Evolutionary conservation across 352 stramenopile species (phyloP).

Genomic region (Nothophytophthora sp.): DNA sequence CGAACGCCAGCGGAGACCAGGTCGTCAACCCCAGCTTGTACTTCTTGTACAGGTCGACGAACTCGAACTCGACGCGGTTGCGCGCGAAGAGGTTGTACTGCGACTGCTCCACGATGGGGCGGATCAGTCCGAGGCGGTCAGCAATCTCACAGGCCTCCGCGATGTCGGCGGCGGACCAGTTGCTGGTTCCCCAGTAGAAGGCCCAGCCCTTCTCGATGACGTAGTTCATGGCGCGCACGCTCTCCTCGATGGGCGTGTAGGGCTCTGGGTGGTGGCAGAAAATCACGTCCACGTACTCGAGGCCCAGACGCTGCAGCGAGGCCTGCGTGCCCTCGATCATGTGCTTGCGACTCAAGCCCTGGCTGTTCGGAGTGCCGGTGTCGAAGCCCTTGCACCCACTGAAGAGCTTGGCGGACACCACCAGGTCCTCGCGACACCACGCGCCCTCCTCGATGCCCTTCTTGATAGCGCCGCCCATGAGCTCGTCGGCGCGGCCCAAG

Average conservation of each 20-base stretch:
- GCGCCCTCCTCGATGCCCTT: slow-evolving; percentile 28
- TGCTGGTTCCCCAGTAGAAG: slow-evolving; percentile 57
- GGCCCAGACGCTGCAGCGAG: slow-evolving; percentile 34
- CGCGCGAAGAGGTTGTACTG: slow-evolving; percentile 67
- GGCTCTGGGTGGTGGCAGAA: slow-evolving; percentile 58
- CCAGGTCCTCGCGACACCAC: slow-evolving; percentile 44
- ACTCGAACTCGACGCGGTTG: slow-evolving; percentile 46
- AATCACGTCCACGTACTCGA: slow-evolving; percentile 56
- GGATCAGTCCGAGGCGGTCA: slow-evolving; percentile 29
- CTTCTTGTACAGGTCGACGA: slow-evolving; percentile 41
- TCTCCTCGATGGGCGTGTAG: slow-evolving; percentile 59
- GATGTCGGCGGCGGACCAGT: slow-evolving; percentile 33
- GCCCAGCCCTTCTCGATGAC: slow-evolving; percentile 54
- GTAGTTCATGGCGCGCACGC: slow-evolving; percentile 57
- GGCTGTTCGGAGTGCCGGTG: slow-evolving; percentile 13
- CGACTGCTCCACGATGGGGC: slow-evolving; percentile 47
- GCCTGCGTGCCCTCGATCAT: slow-evolving; percentile 46
- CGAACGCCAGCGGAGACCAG: slow-evolving; percentile 47
- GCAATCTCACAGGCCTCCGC: slow-evolving; percentile 46
- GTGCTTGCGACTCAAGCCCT: slow-evolving; percentile 37
- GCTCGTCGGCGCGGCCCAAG: slow-evolving; percentile 1
- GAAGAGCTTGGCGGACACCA: slow-evolving; percentile 58
- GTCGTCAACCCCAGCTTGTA: slow-evolving; percentile 54
- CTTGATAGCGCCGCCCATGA: slow-evolving; percentile 43
- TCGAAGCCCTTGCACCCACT: slow-evolving; percentile 18